A percentile compares a stretch with the other conserved stretches of the same genome.
Evolutionary conservation across 2,329 filamentous ascomycete species (phyloP).

Genomic region (Cladosporium velox): DNA sequence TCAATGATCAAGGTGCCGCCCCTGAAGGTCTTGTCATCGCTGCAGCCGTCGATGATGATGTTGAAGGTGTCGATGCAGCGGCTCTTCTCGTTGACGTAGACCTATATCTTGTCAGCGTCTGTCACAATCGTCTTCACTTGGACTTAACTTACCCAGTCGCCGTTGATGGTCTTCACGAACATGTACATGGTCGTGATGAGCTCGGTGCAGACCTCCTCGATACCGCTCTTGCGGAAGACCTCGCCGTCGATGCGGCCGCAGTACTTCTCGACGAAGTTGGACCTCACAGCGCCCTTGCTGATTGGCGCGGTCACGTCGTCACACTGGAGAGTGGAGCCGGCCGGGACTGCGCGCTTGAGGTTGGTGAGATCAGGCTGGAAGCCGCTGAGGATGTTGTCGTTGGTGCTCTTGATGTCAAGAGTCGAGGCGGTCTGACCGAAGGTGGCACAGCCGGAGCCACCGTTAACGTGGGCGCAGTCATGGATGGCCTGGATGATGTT

Average conservation of each 20-base stretch:
- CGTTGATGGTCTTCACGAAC: background rate
- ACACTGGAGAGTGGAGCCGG: background rate
- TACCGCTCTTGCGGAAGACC: background rate
- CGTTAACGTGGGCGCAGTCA: background rate
- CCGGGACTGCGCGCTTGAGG: background rate
- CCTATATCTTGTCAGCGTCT: background rate
- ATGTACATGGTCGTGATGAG: background rate
- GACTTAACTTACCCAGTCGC: background rate
- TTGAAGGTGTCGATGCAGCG: background rate
- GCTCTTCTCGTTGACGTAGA: background rate
- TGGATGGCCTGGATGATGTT: background rate
- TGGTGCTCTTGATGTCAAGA: background rate
- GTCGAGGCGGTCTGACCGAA: background rate
- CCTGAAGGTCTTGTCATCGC: background rate
- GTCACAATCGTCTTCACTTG: background rate
- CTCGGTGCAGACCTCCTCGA: background rate
- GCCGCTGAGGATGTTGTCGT: background rate
- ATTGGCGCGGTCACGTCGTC: background rate
- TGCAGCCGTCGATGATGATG: background rate
- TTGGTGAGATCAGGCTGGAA: background rate
- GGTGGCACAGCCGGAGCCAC: background rate
- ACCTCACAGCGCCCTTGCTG: background rate
- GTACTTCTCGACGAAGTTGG: background rate
- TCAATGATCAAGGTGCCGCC: background rate
- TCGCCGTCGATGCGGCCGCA: background rate